A percentile compares a stretch with the other conserved stretches of the same genome.
Conservation (phyloP, 768 basidiomycete species). For the Mycena maculata region DNA sequence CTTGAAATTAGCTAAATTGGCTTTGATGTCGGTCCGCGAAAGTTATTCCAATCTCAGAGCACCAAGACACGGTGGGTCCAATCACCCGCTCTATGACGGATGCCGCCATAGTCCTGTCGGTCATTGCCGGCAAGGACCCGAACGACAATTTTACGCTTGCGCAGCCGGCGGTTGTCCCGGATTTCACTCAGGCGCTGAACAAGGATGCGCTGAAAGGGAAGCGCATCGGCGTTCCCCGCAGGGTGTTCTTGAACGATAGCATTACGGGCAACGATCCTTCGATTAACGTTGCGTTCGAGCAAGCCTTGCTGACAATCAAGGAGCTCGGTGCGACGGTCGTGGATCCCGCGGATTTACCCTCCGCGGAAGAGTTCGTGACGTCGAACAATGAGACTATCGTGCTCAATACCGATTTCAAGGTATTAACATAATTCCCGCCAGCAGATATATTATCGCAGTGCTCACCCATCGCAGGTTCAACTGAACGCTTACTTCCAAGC, state of each 20-base stretch:
- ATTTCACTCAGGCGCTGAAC: constrained; percentile 65
- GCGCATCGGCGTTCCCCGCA: constrained; percentile 66
- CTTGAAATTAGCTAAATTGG: too few species aligned
- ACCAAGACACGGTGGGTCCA: constrained; percentile 72
- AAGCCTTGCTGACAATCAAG: constrained; percentile 51
- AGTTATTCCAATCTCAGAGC: constrained; percentile 68
- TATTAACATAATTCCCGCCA: constrained; percentile 24
- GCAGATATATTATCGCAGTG: neutral
- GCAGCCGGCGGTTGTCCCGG: constrained; percentile 64
- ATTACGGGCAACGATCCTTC: constrained; percentile 49
- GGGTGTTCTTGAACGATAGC: constrained; percentile 48
- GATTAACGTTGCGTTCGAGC: constrained; percentile 53
- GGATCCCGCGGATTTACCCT: constrained; percentile 72
- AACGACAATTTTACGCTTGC: constrained; percentile 66
- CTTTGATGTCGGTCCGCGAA: neutral
- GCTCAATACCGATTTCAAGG: constrained; percentile 70
- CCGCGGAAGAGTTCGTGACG: constrained; percentile 59
- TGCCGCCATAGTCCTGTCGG: constrained; percentile 65
- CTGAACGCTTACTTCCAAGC: constrained; percentile 60
- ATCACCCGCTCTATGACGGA: constrained; percentile 65
- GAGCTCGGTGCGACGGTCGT: constrained; percentile 63
- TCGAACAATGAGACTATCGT: constrained; percentile 69
- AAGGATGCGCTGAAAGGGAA: constrained; percentile 60
- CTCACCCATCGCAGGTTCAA: constrained; percentile 53
- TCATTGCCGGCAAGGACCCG: constrained; percentile 66